Evolutionary conservation across 257 asterid species (phyloP).

Genomic region (Avicennia marina): DNA sequence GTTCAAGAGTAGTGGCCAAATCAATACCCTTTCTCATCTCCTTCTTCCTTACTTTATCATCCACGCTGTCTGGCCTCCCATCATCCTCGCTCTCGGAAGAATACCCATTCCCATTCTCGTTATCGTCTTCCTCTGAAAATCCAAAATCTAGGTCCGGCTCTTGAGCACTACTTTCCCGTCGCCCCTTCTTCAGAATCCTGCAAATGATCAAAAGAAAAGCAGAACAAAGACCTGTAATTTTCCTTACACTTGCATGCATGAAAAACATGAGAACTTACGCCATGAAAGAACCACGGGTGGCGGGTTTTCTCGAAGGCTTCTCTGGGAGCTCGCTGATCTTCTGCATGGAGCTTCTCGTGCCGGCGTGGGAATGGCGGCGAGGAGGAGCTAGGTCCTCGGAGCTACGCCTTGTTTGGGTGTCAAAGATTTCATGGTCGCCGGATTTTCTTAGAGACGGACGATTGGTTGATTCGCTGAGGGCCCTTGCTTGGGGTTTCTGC

Average conservation of each 20-base stretch:
- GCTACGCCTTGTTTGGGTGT: conserved; percentile 24
- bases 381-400: conserved; percentile 43
- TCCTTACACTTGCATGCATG: background rate
- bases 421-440: conserved; percentile 38
- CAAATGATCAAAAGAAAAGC: background rate
- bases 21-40: conserved; percentile 99
- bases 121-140: conserved; percentile 35
- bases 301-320: conserved; percentile 54
- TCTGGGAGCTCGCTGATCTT: conserved; percentile 65
- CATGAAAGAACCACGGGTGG: conserved; percentile 69
- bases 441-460: conserved; percentile 69
- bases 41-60: conserved; percentile 89
- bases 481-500: conserved; percentile 74
- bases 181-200: conserved; percentile 72
- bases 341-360: conserved; percentile 61
- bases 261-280: conserved; percentile 29
- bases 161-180: conserved; percentile 40
- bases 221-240: background rate
- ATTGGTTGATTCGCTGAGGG: conserved; percentile 75
- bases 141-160: conserved; percentile 29
- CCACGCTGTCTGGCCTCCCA: conserved; percentile 79
- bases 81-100: conserved; percentile 58
- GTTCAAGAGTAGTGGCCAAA: conserved; percentile 96
- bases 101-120: conserved; percentile 27
- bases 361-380: conserved; percentile 87